Conservation (phyloP, 495 filamentous ascomycete species). For the Talaromyces ruber region DNA sequence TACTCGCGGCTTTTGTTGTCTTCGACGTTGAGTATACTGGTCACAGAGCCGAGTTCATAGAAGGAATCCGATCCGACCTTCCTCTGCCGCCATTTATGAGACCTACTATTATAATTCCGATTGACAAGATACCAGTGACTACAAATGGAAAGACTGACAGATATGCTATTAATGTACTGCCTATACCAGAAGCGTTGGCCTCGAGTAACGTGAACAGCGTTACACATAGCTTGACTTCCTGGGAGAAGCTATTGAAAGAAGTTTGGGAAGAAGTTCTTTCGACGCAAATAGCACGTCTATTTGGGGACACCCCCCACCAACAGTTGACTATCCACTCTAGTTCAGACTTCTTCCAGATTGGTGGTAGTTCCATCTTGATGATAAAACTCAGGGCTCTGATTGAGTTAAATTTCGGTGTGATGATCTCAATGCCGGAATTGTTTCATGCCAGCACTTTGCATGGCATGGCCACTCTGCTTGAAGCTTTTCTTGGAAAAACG, state of each 20-base stretch:
- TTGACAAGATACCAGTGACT: not conserved
- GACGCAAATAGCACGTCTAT: conserved; percentile 1
- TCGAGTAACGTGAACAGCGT: not conserved
- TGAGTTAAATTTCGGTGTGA: conserved; percentile 12
- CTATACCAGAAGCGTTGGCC: not conserved
- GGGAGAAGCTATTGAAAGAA: conserved; percentile 1
- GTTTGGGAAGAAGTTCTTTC: conserved; percentile 8
- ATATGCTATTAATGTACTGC: not conserved
- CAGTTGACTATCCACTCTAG: not conserved
- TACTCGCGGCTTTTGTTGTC: conserved; percentile 24
- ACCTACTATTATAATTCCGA: not conserved
- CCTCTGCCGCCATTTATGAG: conserved; percentile 6
- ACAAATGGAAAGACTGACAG: conserved; percentile 20
- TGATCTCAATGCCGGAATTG: conserved; percentile 19
- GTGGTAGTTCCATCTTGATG: conserved; percentile 28
- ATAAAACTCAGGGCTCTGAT: conserved; percentile 20
- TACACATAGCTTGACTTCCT: not conserved
- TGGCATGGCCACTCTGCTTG: conserved; percentile 17
- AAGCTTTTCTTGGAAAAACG: not conserved
- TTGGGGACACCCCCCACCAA: not conserved
- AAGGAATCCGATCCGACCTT: not conserved
- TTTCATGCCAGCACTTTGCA: conserved; percentile 25
- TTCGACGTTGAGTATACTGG: not conserved
- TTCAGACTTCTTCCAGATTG: conserved; percentile 30
- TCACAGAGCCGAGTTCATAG: not conserved